Evolutionary conservation across 2,329 filamentous ascomycete species (phyloP), one percentile per base, ranked within the genome.

Genomic region (Alternaria burnsii): DNA sequence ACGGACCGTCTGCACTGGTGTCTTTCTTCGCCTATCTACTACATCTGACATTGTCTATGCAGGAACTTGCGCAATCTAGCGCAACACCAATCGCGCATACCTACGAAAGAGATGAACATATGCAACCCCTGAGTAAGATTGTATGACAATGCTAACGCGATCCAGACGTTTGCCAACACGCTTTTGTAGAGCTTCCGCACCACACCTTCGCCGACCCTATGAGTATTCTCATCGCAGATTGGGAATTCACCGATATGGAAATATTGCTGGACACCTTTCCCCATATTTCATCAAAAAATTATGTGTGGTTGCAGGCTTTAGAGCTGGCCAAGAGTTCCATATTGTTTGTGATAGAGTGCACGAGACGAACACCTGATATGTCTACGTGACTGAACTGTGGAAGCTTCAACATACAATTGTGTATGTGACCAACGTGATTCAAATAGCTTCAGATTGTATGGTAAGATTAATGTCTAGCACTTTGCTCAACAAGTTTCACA

Each of bases 11-110:
- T 41, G 18, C 40, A 22, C 40, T 22, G 10, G 5, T 18, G 20
- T 41, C 40, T 40, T 9, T n/a, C 22, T 38, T 46, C 36, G 51
- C 34, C 8, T 32, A 36, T 48, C 36, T 50, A 11, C 22, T 56
- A 28, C 16, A 8, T 34, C n/a, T 46, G 20, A n/a, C 26, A 20
- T 48, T n/a, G 20, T 11, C 28, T 11, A 8, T 43, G 52, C 51
- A 61, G 28, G 52, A 63, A 63, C 34, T 43, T 55, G 63, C 63
- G 56, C 60, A 62, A 55, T 59, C 52, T 22, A 28, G 28, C 61
- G 46, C 61, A 58, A 40, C 18, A 14, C 43, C 26, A 26, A n/a
- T 46, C 30, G 9, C 16, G 40, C n/a, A 50, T 26, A 30, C 16
- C 3, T 22, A 18, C 36, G 30, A 32, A 32, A 24, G n/a, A 41